phyloP scores from a whole-genome alignment of 73 alveolate genomes.

The Durusdinium trenchii region DNA sequence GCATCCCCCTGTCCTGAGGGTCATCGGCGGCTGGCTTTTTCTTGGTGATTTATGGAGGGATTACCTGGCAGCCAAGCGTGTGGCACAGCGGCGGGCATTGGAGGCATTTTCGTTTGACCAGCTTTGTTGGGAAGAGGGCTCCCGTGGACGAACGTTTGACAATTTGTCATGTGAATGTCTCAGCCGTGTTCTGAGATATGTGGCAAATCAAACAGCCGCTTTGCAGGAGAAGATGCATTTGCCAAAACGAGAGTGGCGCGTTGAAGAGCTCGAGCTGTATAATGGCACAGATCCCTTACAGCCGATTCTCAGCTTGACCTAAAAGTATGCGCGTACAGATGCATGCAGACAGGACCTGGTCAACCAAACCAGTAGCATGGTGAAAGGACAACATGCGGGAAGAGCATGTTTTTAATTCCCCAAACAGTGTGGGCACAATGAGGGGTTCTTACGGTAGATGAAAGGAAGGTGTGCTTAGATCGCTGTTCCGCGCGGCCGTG shows the following conservation, averaged over 20 bases:
- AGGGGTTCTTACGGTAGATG: too few species aligned
- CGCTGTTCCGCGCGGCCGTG: too few species aligned
- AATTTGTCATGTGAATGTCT: too few species aligned
- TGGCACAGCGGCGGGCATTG: constrained; percentile 51
- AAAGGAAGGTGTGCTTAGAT: too few species aligned
- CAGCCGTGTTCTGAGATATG: too few species aligned
- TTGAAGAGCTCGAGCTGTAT: constrained; percentile 13
- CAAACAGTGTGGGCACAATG: too few species aligned
- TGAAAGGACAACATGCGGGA: too few species aligned
- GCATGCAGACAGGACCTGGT: background rate
- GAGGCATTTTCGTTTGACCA: background rate
- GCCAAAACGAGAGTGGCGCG: constrained; percentile 42
- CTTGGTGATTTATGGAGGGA: constrained; percentile 24
- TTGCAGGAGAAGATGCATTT: constrained; percentile 44
- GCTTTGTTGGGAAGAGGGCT: background rate
- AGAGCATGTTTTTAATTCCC: too few species aligned
- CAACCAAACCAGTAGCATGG: too few species aligned
- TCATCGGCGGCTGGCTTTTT: background rate
- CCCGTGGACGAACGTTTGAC: too few species aligned
- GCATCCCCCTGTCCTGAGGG: too few species aligned
- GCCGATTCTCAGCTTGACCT: background rate
- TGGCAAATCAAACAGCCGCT: too few species aligned
- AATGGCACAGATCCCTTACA: constrained; percentile 61
- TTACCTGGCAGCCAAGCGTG: constrained; percentile 32
- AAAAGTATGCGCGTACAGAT: background rate